Percentiles rank a stretch among this genome's conserved stretches.
phyloP scores from a whole-genome alignment of 108 stramenopile species.

The Nitzschia sp. region DNA sequence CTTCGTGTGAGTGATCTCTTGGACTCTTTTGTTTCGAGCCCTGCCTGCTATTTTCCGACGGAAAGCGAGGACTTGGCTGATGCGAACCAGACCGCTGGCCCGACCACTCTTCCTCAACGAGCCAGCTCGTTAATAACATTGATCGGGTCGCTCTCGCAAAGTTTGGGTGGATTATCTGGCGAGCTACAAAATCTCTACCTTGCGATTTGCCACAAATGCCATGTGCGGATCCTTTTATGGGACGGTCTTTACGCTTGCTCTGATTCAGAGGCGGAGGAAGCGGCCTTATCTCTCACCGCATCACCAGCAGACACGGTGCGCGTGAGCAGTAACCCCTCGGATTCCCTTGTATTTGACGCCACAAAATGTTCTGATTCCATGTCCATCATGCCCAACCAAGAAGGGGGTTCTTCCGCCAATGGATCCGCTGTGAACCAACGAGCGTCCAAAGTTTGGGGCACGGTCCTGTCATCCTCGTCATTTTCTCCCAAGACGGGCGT shows the following conservation, averaged over 20 bases:
- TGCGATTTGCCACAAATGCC: constrained; percentile 65
- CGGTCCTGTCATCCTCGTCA: constrained; percentile 60
- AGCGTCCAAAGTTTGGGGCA: constrained; percentile 86
- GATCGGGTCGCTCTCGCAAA: constrained; percentile 19
- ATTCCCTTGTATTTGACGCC: constrained; percentile 62
- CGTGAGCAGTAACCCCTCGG: constrained; percentile 43
- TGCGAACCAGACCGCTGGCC: neutral
- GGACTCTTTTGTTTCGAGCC: constrained; percentile 49
- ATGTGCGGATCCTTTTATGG: constrained; percentile 62
- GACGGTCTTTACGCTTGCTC: constrained; percentile 58
- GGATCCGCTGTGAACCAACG: constrained; percentile 75
- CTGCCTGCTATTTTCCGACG: constrained; percentile 24
- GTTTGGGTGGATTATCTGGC: constrained; percentile 15
- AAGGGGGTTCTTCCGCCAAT: constrained; percentile 5
- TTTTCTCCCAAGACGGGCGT: constrained; percentile 78
- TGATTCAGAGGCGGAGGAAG: constrained; percentile 52
- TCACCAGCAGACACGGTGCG: constrained; percentile 44
- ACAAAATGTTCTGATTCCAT: constrained; percentile 89
- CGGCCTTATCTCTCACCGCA: constrained; percentile 20
- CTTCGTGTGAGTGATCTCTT: constrained; percentile 68
- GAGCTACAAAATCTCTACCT: constrained; percentile 51
- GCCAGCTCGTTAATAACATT: constrained; percentile 24
- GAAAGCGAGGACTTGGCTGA: neutral
- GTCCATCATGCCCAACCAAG: constrained; percentile 47
- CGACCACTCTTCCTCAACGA: constrained; percentile 12